Evolutionary conservation across 768 basidiomycete genomes (phyloP).

Genomic region (Leccinum fibrillosum): DNA sequence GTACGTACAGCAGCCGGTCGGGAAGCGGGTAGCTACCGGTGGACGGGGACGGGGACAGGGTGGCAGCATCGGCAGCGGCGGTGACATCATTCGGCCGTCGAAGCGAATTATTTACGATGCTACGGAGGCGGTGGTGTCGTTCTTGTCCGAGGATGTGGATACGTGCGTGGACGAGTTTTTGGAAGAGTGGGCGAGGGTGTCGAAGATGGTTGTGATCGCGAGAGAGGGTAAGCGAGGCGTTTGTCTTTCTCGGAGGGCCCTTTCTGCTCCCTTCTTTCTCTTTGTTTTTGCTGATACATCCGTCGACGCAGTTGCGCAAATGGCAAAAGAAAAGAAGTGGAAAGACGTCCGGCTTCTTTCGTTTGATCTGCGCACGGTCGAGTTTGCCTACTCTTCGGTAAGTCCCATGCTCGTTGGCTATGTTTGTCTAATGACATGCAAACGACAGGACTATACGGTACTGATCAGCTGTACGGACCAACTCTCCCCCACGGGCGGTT

Average conservation of each 20-base stretch:
- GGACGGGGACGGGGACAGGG: constrained; percentile 22
- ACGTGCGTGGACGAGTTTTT: constrained; percentile 87
- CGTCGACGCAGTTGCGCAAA: constrained; percentile 66
- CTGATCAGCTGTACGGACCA: constrained; percentile 79
- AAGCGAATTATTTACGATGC: constrained; percentile 90
- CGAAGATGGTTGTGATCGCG: constrained; percentile 92
- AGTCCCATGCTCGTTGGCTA: constrained; percentile 7
- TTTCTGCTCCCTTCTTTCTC: not conserved
- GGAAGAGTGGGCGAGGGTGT: constrained; percentile 90
- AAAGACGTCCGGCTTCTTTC: constrained; percentile 77
- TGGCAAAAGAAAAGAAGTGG: constrained; percentile 73
- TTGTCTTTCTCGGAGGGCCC: not conserved
- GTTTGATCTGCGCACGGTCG: constrained; percentile 91
- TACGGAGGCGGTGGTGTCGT: constrained; percentile 82
- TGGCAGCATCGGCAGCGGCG: constrained; percentile 24
- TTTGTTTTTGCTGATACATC: not conserved
- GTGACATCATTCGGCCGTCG: constrained; percentile 71
- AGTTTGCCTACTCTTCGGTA: constrained; percentile 75
- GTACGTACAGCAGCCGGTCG: constrained; percentile 83
- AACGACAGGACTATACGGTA: constrained; percentile 64
- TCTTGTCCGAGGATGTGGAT: constrained; percentile 82
- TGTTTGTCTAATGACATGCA: not conserved
- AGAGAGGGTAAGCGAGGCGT: constrained; percentile 61
- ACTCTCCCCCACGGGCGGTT: constrained; percentile 62
- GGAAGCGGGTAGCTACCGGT: constrained; percentile 57